Evolutionary conservation across 176 grass and related monocot species (phyloP).

Genomic region (Zoysia japonica): DNA sequence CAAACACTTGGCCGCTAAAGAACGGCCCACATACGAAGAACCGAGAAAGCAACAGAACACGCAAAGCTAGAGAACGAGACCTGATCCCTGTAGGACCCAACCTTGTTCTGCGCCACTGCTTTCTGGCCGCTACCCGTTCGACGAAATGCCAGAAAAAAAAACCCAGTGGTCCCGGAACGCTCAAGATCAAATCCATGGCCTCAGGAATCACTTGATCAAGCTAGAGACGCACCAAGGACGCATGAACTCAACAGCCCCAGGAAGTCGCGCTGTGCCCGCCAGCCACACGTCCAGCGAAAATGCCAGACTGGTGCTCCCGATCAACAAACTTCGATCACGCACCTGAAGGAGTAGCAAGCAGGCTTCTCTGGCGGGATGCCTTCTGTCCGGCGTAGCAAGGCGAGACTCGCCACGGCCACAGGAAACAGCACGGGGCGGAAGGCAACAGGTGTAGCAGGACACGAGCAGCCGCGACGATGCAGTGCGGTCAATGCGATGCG

Average conservation of each 20-base stretch:
- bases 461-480: not conserved
- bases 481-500: conserved; percentile 32
- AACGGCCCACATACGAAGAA: not conserved
- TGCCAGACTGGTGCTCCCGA: conserved; percentile 25
- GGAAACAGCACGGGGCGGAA: not conserved
- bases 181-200: conserved; percentile 13
- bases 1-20: conserved; percentile 21
- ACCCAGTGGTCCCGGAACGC: not conserved
- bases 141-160: conserved; percentile 32
- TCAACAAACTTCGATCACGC: not conserved
- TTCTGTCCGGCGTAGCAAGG: not conserved
- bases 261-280: not conserved
- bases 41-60: conserved; percentile 7
- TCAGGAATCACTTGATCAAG: conserved; percentile 20
- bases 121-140: conserved; percentile 22
- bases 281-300: conserved; percentile 30
- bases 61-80: not conserved
- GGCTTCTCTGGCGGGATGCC: not conserved
- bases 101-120: not conserved
- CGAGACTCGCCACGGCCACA: conserved; percentile 1
- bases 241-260: not conserved
- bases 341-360: not conserved
- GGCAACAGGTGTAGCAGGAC: not conserved
- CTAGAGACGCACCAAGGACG: not conserved
- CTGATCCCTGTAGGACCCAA: conserved; percentile 26